These are phyloP conservation scores for Erysimum pusillum DNA, from an alignment of 441 rosid genomes.

Conservation along the genomic window DNA sequence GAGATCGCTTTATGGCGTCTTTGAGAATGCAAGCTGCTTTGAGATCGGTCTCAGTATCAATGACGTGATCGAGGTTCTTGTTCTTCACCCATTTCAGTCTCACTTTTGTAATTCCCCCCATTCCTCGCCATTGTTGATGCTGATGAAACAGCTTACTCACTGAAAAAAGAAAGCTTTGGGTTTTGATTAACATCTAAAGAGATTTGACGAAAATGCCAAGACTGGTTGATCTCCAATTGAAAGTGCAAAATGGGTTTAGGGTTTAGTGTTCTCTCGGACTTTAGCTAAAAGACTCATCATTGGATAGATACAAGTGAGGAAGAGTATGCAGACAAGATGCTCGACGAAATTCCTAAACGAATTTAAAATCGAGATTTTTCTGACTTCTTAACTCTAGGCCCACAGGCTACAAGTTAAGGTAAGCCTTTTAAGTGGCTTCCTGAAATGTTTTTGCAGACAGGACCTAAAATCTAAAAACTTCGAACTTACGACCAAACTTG, in stretches of 20 bases:
- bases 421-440: constrained; percentile 36
- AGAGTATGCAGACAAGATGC: constrained; percentile 31
- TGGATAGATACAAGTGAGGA: background rate
- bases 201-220: background rate
- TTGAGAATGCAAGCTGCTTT: constrained; percentile 92
- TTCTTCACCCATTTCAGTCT: constrained; percentile 96
- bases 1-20: constrained; percentile 89
- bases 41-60: constrained; percentile 87
- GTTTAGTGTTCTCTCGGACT: constrained; percentile 15
- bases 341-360: constrained; percentile 44
- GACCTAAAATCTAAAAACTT: constrained; percentile 23
- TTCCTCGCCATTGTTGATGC: constrained; percentile 61
- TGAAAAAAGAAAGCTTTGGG: constrained; percentile 44
- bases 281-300: background rate
- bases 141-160: constrained; percentile 44
- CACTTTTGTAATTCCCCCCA: constrained; percentile 68
- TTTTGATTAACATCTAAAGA: constrained; percentile 50
- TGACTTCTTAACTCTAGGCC: constrained; percentile 22
- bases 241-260: constrained; percentile 14
- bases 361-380: constrained; percentile 4
- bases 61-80: constrained; percentile 82
- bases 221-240: background rate
- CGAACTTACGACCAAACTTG: constrained; percentile 21
- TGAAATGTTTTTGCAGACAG: constrained; percentile 15
- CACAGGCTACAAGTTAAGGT: constrained; percentile 24